A percentile compares a stretch with the other conserved stretches of the same genome.
Conservation (phyloP, 495 filamentous ascomycete genomes). For the Talaromyces trachyspermus region DNA sequence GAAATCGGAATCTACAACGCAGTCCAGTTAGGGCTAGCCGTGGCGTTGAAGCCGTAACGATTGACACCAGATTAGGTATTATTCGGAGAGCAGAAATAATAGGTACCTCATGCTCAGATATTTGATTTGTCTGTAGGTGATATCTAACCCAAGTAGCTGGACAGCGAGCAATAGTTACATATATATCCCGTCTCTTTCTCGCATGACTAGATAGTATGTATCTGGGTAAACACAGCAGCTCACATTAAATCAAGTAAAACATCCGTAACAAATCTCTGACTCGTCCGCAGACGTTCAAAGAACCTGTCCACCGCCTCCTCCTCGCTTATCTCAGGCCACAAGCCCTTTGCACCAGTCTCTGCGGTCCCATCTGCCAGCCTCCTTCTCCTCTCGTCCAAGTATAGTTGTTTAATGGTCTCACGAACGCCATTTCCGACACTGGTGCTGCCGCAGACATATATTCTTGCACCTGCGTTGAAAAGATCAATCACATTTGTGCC, state of each 20-base stretch:
- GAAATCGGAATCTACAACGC: no score
- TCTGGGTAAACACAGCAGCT: no score
- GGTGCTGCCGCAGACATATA: conserved; percentile 62
- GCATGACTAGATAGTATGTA: no score
- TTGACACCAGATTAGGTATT: no score
- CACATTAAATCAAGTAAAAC: conserved; percentile 47
- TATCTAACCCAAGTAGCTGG: no score
- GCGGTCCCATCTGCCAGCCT: conserved; percentile 25
- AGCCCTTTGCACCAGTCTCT: conserved; percentile 26
- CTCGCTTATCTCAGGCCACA: conserved; percentile 9
- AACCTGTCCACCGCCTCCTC: conserved; percentile 44
- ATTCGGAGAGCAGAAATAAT: no score
- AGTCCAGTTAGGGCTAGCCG: no score
- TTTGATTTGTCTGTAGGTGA: no score
- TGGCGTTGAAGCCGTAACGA: no score
- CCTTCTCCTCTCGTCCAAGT: conserved; percentile 33
- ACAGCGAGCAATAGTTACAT: no score
- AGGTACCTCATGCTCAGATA: no score
- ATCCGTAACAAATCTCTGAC: conserved; percentile 60
- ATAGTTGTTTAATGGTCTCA: conserved; percentile 43
- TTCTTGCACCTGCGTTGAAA: conserved; percentile 51
- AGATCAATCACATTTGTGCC: conserved; percentile 41
- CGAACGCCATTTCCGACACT: conserved; percentile 55
- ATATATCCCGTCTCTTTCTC: no score
- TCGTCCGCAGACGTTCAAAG: conserved; percentile 41